Base-by-base conservation (phyloP, 768 basidiomycete species). In the Naganishia randhawae region DNA sequence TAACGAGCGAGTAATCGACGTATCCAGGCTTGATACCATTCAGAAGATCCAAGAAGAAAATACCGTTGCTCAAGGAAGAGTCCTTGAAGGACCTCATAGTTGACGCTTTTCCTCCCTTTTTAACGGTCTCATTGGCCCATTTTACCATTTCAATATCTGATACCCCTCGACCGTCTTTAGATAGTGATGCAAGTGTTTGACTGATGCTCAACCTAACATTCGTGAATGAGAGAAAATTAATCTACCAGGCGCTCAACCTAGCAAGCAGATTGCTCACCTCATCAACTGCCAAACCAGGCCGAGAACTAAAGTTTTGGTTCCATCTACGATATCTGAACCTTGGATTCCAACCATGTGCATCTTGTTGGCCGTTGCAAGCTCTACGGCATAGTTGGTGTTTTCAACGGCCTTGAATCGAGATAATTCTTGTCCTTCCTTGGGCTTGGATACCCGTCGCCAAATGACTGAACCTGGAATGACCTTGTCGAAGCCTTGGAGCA, bases 211-310 rank as follows among this genome's bases (percentile, higher is more conserved):
- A 81, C 71, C 82, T 73, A 48, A 8, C 1, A 19, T 1, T 2
- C 22, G 3, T n/a, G 37, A 37, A 2, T 1, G 9, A 22, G 1
- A 19, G 22, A 32, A 2, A 13, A 29, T 66, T 22, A 65, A 50
- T 29, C 1, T 17, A 7, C 8, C 9, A 4, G 62, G 16, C 14
- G 25, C 25, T 50, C 11, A 32, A 50, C 14, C 17, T 14, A n/a
- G 17, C 17, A 17, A 1, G 50, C 17, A 7, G 37, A 52, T 22
- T 22, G 81, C 85, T 39, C 54, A 90, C 89, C 91, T 83, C 94
- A 97, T 97, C 63, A 96, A 83, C 76, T 98, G 96, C 96, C 96
- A 99, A 0, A 97, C 93, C 39, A 97, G 85, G 33, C 95, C 96
- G 32, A 99, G 86, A 7, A 97, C 93, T 65, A 99, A 83, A 3